These are phyloP conservation scores for Balamuthia mandrillaris DNA, from an alignment of 208 protist species.

Conservation along the genomic window DNA sequence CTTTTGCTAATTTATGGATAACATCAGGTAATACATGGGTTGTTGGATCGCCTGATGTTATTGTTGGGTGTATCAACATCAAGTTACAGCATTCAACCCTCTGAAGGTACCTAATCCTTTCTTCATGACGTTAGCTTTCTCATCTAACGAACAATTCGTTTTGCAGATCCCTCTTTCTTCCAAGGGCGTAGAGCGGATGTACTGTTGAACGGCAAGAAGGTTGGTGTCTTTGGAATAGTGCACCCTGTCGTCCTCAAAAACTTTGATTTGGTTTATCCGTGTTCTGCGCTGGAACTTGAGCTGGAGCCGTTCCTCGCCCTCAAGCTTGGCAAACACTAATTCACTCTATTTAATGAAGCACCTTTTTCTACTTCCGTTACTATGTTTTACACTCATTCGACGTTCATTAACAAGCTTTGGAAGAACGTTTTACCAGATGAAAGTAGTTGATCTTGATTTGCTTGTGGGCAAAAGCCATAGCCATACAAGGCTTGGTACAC, in stretches of 20 bases:
- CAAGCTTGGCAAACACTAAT: no score
- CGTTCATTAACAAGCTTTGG: not conserved
- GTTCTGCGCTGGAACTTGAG: slow-evolving; percentile 85
- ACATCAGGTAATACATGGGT: slow-evolving; percentile 68
- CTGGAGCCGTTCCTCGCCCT: slow-evolving; percentile 30
- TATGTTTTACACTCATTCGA: not conserved
- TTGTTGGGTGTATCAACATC: slow-evolving; percentile 50
- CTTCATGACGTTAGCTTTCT: no score
- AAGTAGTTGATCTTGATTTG: no score
- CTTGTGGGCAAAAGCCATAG: not conserved
- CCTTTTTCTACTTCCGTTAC: not conserved
- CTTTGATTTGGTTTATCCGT: slow-evolving; percentile 86
- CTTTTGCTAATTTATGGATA: no score
- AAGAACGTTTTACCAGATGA: not conserved
- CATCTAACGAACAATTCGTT: not conserved
- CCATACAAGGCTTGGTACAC: not conserved
- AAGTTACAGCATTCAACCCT: no score
- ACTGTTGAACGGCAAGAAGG: slow-evolving; percentile 68
- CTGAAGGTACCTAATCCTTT: no score
- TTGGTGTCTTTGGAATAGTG: slow-evolving; percentile 49
- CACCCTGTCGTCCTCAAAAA: slow-evolving; percentile 81
- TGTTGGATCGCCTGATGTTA: slow-evolving; percentile 70
- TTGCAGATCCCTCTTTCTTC: slow-evolving; percentile 81
- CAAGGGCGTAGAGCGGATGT: slow-evolving; percentile 82
- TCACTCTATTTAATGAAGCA: no score